Percentiles rank a stretch among this genome's conserved stretches.
phyloP scores from a whole-genome alignment of 345 rosid genomes.

The Citrus mangshanensis region DNA sequence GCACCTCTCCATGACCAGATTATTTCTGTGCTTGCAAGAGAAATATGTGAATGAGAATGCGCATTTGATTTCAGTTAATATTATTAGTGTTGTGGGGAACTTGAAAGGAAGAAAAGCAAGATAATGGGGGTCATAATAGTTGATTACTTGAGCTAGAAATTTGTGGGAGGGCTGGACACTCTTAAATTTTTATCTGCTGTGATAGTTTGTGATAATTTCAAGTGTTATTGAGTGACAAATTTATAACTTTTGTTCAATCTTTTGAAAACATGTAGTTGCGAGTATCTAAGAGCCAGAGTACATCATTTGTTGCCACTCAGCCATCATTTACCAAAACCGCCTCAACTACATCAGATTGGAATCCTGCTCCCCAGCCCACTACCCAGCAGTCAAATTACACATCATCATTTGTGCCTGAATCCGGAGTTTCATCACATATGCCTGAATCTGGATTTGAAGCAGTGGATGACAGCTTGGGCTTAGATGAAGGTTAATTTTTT shows the following conservation, averaged over 20 bases:
- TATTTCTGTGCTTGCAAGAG: not conserved
- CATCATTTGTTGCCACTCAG: conserved; percentile 51
- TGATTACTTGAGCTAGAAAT: not conserved
- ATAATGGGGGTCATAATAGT: not conserved
- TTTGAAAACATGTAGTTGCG: conserved; percentile 46
- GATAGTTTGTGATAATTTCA: not conserved
- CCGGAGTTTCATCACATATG: conserved; percentile 38
- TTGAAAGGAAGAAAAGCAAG: not conserved
- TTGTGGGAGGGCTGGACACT: not conserved
- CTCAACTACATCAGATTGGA: conserved; percentile 65
- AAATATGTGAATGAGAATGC: not conserved
- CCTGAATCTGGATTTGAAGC: conserved; percentile 52
- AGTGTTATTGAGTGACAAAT: conserved; percentile 9
- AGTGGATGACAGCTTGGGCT: conserved; percentile 37
- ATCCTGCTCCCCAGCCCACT: conserved; percentile 34
- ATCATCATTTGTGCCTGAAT: conserved; percentile 43
- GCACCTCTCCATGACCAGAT: not conserved
- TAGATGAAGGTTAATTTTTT: conserved; percentile 58
- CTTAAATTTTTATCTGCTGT: not conserved
- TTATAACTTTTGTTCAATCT: conserved; percentile 6
- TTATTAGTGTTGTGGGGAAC: not conserved
- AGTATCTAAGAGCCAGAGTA: conserved; percentile 52
- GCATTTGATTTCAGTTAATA: not conserved
- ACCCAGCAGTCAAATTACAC: conserved; percentile 54
- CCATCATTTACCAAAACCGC: conserved; percentile 41